Evolutionary conservation across 2,329 filamentous ascomycete species (phyloP), one percentile per base, ranked within the genome.

Genomic region (Xylariaceae sp.): DNA sequence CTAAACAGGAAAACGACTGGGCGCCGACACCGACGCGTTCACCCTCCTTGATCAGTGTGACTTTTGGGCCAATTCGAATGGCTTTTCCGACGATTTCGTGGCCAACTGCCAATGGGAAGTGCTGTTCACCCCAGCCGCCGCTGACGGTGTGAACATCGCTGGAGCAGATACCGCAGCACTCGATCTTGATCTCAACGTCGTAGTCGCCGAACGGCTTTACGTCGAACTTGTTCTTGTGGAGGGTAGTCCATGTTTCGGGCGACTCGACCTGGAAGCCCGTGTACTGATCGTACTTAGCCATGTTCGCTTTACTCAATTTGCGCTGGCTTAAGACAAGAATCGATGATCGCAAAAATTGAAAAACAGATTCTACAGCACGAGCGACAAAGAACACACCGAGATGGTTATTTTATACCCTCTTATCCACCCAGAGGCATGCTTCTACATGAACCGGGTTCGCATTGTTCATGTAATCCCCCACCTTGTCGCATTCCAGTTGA

Each of bases 141-240:
- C 74, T 84, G 71, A 90, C 81, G 61, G 85, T 89, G 75, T 89
- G 88, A 52, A 88, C 78, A 70, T 91, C 88, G 66, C 83, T 88
- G 66, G 87, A 84, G 72, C 88, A 91, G 56, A 91, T 81, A 70
- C 90, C 89, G 70, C 89, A 93, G 71, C 84, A 87, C 66, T 92
- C 86, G 69, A 96, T 88, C 79, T 92, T 88, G 75, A 96, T 84
- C 72, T 96, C 91, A 68, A 96, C 85, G 72, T 96, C 91, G 74
- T 90, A 83, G 72, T 92, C 89, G 65, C 88, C 90, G 72, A 95
- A 95, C 15, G 89, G 88, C 78, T 95, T 94, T 60, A 92, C 86
- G 67, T 86, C 83, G 78, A 90, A 91, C 78, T 92, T 74, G 71
- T 88, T 85, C 76, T 90, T 88, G 69, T 87, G 78, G 70, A 87